Percentiles rank a stretch among this genome's conserved stretches.
Conservation (phyloP, 768 basidiomycete genomes). For the Hygrocybe coccinea region DNA sequence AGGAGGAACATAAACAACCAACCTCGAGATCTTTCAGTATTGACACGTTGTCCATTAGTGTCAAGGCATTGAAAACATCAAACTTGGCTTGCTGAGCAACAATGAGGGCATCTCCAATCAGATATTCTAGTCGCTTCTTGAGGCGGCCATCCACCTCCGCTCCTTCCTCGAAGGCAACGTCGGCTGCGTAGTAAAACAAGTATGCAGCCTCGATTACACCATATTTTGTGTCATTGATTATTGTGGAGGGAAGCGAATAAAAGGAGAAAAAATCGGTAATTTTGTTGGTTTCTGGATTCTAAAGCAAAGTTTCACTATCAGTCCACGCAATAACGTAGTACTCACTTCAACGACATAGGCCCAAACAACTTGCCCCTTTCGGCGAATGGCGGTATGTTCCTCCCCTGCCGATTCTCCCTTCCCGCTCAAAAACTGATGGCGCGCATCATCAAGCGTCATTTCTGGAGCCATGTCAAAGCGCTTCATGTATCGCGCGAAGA, state of each 20-base stretch:
- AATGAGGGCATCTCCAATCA: slow-evolving; percentile 77
- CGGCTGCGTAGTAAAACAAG: slow-evolving; percentile 91
- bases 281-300: slow-evolving; percentile 77
- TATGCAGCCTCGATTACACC: slow-evolving; percentile 86
- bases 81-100: slow-evolving; percentile 82
- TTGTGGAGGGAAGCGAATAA: slow-evolving; percentile 92
- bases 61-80: slow-evolving; percentile 94
- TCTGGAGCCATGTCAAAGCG: slow-evolving; percentile 81
- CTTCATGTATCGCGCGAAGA: slow-evolving; percentile 75
- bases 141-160: slow-evolving; percentile 59
- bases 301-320: neutral
- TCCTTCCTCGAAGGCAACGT: slow-evolving; percentile 57
- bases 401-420: slow-evolving; percentile 51
- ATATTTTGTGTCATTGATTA: slow-evolving; percentile 74
- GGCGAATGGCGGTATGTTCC: slow-evolving; percentile 39
- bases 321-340: slow-evolving; percentile 6
- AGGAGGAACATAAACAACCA: slow-evolving; percentile 13
- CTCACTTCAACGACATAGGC: slow-evolving; percentile 90
- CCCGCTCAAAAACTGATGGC: slow-evolving; percentile 87
- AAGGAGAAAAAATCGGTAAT: slow-evolving; percentile 98
- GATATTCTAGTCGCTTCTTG: slow-evolving; percentile 60
- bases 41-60: slow-evolving; percentile 86
- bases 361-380: slow-evolving; percentile 85
- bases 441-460: slow-evolving; percentile 70
- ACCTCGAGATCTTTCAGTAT: slow-evolving; percentile 85